These are phyloP conservation scores for Globisporangium paddicum DNA, from an alignment of 352 stramenopile genomes.

Conservation along the genomic window DNA sequence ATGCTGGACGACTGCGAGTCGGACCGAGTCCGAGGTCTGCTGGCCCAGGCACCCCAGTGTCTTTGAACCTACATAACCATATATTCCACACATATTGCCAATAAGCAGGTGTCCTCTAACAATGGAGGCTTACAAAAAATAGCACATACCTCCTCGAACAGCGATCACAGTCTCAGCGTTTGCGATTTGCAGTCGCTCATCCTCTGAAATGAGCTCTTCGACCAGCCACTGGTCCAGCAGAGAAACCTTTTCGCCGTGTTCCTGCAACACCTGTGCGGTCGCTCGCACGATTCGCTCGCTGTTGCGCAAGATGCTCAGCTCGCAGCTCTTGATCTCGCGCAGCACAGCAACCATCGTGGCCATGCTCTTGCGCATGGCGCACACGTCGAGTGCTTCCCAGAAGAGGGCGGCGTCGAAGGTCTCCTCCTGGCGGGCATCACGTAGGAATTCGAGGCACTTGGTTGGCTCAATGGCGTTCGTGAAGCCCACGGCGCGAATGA, in stretches of 20 bases:
- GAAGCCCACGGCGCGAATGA: conserved; percentile 46
- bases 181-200: conserved; percentile 26
- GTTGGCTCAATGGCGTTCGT: conserved; percentile 26
- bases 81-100: not conserved
- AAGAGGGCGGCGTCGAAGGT: conserved; percentile 64
- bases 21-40: conserved; percentile 60
- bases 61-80: conserved; percentile 15
- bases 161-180: not conserved
- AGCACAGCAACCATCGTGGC: conserved; percentile 28
- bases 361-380: conserved; percentile 35
- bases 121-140: not conserved
- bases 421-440: conserved; percentile 37
- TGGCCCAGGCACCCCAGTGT: conserved; percentile 51
- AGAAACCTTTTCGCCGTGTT: conserved; percentile 24
- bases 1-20: conserved; percentile 62
- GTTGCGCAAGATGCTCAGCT: conserved; percentile 25
- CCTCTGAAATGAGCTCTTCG: conserved; percentile 23
- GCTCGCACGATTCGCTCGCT: conserved; percentile 43
- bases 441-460: conserved; percentile 42
- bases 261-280: conserved; percentile 30
- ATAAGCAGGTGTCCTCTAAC: not conserved
- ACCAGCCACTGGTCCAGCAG: conserved; percentile 39
- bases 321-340: conserved; percentile 24
- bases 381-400: conserved; percentile 52
- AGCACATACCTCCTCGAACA: not conserved